These are phyloP conservation scores for Usnea hakonensis DNA, from an alignment of 495 filamentous ascomycete species.

Conservation along the genomic window DNA sequence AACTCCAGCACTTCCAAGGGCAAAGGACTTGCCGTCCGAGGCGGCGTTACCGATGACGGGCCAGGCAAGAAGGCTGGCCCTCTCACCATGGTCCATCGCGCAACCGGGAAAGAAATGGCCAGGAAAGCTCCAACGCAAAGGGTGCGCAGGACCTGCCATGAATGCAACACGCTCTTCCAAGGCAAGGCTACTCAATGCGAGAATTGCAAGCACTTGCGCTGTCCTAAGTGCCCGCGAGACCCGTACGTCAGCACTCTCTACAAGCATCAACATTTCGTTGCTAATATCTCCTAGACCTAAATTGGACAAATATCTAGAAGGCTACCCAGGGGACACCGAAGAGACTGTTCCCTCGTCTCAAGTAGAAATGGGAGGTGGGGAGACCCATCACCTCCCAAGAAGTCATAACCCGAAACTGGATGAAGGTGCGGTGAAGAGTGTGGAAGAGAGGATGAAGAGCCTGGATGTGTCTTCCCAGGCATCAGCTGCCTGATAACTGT, in stretches of 20 bases:
- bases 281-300: constrained; percentile 46
- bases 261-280: background rate
- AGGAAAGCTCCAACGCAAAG: constrained; percentile 60
- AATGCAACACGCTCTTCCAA: constrained; percentile 58
- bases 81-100: constrained; percentile 55
- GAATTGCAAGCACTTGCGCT: constrained; percentile 67
- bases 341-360: constrained; percentile 29
- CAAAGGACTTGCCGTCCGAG: constrained; percentile 23
- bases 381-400: constrained; percentile 44
- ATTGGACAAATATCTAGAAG: constrained; percentile 64
- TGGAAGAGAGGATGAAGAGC: constrained; percentile 50
- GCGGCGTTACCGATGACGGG: constrained; percentile 21
- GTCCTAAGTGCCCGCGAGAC: constrained; percentile 72
- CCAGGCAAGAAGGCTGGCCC: constrained; percentile 24
- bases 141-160: constrained; percentile 69
- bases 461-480: constrained; percentile 31
- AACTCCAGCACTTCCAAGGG: constrained; percentile 36
- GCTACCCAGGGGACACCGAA: constrained; percentile 66
- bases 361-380: constrained; percentile 39
- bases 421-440: constrained; percentile 52
- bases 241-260: constrained; percentile 51
- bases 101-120: constrained; percentile 61
- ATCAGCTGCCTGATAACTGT: constrained; percentile 16
- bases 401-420: constrained; percentile 56
- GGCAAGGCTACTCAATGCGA: constrained; percentile 54